A percentile compares a stretch with the other conserved stretches of the same genome.
phyloP scores from a whole-genome alignment of 495 filamentous ascomycete species.

The Penicillium canescens region DNA sequence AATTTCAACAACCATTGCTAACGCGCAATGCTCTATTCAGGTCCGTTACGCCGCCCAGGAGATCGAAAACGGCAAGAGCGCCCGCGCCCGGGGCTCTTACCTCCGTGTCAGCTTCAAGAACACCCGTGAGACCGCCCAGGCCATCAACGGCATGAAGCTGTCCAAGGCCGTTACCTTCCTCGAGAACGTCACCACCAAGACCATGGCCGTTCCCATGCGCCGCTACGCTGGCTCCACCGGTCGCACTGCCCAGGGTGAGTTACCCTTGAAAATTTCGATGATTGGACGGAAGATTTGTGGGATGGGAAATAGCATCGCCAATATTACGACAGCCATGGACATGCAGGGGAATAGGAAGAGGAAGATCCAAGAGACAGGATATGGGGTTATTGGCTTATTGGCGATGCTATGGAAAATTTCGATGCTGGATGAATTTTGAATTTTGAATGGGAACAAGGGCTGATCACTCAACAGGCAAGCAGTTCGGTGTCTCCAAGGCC shows the following conservation, averaged over 20 bases:
- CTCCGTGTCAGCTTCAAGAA: conserved; percentile 99
- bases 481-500: conserved; percentile 93
- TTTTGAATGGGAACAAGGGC: conserved; percentile 10
- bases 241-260: conserved; percentile 93
- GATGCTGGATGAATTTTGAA: conserved; percentile 7
- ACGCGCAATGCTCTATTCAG: conserved; percentile 49
- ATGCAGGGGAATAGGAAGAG: neutral
- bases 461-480: conserved; percentile 73
- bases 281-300: neutral
- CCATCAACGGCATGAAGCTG: conserved; percentile 99
- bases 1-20: conserved; percentile 24
- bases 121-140: conserved; percentile 98
- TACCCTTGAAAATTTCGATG: conserved; percentile 15
- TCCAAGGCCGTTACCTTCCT: conserved; percentile 91
- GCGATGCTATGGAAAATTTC: conserved; percentile 23
- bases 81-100: conserved; percentile 95
- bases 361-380: neutral
- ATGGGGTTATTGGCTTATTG: conserved; percentile 10
- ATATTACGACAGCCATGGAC: conserved; percentile 8
- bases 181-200: conserved; percentile 92
- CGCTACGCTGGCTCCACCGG: conserved; percentile 93
- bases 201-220: conserved; percentile 95
- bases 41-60: conserved; percentile 97
- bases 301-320: neutral
- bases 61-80: conserved; percentile 87